Evolutionary conservation across 257 asterid genomes (phyloP).

Genomic region (Thymus mandschuricus): DNA sequence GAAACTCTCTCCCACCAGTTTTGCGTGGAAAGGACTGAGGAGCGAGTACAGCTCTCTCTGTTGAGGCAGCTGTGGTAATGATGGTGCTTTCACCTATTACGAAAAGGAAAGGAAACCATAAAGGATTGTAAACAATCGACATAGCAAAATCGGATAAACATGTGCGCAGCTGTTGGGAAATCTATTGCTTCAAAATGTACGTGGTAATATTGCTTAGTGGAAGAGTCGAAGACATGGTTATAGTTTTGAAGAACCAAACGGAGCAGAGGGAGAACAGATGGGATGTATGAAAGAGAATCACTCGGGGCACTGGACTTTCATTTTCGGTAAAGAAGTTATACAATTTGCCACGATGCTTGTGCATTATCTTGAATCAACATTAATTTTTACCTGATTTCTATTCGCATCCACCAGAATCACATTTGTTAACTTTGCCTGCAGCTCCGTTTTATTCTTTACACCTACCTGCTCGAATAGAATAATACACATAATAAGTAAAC

Average conservation of each 20-base stretch:
- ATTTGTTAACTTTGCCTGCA: slow-evolving; percentile 83
- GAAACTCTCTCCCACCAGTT: slow-evolving; percentile 94
- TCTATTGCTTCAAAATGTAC: slow-evolving; percentile 9
- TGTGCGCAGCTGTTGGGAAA: slow-evolving; percentile 7
- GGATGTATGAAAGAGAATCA: not conserved
- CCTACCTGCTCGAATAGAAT: slow-evolving; percentile 76
- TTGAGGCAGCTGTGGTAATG: slow-evolving; percentile 84
- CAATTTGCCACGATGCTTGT: not conserved
- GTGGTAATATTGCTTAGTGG: too few relatives aligned
- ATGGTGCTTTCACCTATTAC: slow-evolving; percentile 76
- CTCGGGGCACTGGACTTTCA: not conserved
- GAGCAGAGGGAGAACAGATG: not conserved
- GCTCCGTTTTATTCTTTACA: slow-evolving; percentile 84
- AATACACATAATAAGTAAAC: slow-evolving; percentile 22
- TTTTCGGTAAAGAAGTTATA: not conserved
- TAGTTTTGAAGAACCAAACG: not conserved
- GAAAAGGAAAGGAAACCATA: slow-evolving; percentile 25
- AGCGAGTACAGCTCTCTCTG: slow-evolving; percentile 71
- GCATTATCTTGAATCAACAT: slow-evolving; percentile 11
- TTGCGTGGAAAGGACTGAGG: slow-evolving; percentile 79
- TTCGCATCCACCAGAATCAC: slow-evolving; percentile 82
- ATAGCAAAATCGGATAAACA: not conserved
- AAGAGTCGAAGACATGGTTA: not conserved
- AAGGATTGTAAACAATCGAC: slow-evolving; percentile 14
- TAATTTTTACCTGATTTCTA: slow-evolving; percentile 78